Percentiles rank a stretch among this genome's conserved stretches.
Evolutionary conservation across 441 rosid species (phyloP).

Genomic region (Gossypium trilobum): DNA sequence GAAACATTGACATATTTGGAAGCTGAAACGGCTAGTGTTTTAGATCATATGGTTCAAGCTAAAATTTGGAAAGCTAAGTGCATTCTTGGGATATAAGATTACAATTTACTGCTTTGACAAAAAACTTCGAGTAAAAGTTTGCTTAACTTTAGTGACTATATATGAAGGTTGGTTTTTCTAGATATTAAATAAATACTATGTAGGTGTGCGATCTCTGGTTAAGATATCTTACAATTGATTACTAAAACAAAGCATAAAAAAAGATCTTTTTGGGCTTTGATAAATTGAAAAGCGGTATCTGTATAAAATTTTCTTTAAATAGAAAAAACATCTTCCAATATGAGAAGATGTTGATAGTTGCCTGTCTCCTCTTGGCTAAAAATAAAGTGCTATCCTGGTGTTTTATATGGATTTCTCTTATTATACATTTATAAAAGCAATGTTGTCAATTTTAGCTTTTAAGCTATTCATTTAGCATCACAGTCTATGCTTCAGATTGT

Average conservation of each 20-base stretch:
- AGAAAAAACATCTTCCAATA: not conserved
- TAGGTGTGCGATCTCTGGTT: not conserved
- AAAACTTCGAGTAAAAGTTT: not conserved
- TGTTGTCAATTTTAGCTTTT: constrained; percentile 6
- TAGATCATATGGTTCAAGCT: not conserved
- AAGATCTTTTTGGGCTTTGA: not conserved
- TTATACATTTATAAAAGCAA: not conserved
- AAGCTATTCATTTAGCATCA: not conserved
- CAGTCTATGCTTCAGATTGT: constrained; percentile 2
- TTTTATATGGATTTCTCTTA: not conserved
- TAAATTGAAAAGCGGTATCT: constrained; percentile 5
- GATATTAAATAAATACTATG: not conserved
- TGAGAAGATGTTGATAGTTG: not conserved
- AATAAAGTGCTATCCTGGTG: not conserved
- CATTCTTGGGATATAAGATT: not conserved
- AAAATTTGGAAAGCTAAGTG: not conserved
- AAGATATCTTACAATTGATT: not conserved
- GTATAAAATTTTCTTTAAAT: not conserved
- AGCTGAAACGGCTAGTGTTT: not conserved
- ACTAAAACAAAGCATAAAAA: not conserved
- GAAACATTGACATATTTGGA: not conserved
- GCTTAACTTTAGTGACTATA: not conserved
- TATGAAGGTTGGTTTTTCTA: constrained; percentile 2
- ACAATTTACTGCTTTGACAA: not conserved
- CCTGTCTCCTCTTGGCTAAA: not conserved